These are phyloP conservation scores for Coemansia sp. DNA, from an alignment of 192 early-diverging fungal species.

Conservation along the genomic window DNA sequence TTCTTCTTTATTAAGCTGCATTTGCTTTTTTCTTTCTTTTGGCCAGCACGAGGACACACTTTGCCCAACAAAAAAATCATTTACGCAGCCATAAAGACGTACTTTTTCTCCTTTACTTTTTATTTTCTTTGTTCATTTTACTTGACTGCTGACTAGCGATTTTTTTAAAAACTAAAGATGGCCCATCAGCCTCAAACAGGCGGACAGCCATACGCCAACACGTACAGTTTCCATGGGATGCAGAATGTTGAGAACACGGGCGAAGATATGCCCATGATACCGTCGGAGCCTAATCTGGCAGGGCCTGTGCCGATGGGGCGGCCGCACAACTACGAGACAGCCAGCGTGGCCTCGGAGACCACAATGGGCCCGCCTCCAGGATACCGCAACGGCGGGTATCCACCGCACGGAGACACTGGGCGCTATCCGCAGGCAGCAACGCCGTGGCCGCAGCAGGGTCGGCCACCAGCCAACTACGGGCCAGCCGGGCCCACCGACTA, in stretches of 20 bases:
- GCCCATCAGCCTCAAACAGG: constrained; percentile 11
- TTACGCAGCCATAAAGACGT: not conserved
- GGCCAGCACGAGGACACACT: not conserved
- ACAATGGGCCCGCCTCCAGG: not conserved
- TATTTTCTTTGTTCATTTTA: not conserved
- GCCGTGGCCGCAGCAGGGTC: constrained; percentile 2
- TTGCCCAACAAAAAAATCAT: not conserved
- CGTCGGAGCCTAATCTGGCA: constrained; percentile 5
- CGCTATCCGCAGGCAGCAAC: constrained; percentile 5
- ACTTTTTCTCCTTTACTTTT: constrained; percentile 5
- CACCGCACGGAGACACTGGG: constrained; percentile 11
- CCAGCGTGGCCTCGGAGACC: constrained; percentile 10
- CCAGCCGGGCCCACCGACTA: constrained; percentile 4
- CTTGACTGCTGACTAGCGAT: not conserved
- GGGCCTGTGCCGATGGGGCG: constrained; percentile 5
- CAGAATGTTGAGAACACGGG: constrained; percentile 22
- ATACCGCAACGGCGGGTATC: constrained; percentile 6
- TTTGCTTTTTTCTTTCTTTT: not conserved
- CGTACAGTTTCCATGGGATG: constrained; percentile 48
- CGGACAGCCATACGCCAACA: constrained; percentile 13
- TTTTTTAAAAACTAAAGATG: not conserved
- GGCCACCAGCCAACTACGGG: not conserved
- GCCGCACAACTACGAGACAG: constrained; percentile 15
- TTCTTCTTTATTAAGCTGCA: constrained; percentile 5
- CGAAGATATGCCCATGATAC: constrained; percentile 16